Conservation (phyloP, 2,329 filamentous ascomycete species). For the Botrytis paeoniae region DNA sequence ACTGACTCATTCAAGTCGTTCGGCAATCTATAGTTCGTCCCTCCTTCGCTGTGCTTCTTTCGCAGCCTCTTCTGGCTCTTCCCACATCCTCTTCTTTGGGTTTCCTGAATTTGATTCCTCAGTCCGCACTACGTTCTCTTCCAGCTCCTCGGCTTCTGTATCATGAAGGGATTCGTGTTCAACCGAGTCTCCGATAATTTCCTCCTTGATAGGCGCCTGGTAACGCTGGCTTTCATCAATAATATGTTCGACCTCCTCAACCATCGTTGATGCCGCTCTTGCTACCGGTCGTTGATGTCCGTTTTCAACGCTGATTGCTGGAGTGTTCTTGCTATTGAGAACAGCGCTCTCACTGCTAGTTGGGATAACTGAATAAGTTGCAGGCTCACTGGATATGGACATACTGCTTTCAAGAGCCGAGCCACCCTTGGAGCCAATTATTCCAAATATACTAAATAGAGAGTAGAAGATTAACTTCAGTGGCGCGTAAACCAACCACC, state of each 20-base stretch:
- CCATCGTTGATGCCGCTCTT: constrained; percentile 39
- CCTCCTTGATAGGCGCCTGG: constrained; percentile 40
- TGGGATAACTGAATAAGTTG: constrained; percentile 21
- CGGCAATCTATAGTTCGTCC: constrained; percentile 34
- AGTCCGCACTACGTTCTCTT: neutral
- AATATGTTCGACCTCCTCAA: constrained; percentile 55
- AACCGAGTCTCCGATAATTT: constrained; percentile 27
- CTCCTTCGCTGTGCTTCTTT: constrained; percentile 31
- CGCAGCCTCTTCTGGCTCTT: constrained; percentile 45
- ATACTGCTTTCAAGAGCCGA: constrained; percentile 18
- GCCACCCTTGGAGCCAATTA: constrained; percentile 31
- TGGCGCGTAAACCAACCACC: constrained; percentile 85
- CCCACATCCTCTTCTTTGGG: constrained; percentile 61
- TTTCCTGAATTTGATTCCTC: constrained; percentile 42
- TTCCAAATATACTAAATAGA: constrained; percentile 53
- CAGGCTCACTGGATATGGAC: constrained; percentile 21
- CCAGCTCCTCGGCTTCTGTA: neutral
- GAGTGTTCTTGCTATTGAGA: neutral
- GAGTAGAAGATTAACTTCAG: constrained; percentile 64
- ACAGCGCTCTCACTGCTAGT: constrained; percentile 25
- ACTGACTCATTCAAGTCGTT: neutral
- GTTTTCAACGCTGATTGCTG: neutral
- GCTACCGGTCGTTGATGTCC: neutral
- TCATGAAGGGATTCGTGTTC: constrained; percentile 31
- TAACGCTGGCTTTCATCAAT: constrained; percentile 42